Evolutionary conservation across 345 rosid genomes (phyloP).

Genomic region (Salix suchowensis): DNA sequence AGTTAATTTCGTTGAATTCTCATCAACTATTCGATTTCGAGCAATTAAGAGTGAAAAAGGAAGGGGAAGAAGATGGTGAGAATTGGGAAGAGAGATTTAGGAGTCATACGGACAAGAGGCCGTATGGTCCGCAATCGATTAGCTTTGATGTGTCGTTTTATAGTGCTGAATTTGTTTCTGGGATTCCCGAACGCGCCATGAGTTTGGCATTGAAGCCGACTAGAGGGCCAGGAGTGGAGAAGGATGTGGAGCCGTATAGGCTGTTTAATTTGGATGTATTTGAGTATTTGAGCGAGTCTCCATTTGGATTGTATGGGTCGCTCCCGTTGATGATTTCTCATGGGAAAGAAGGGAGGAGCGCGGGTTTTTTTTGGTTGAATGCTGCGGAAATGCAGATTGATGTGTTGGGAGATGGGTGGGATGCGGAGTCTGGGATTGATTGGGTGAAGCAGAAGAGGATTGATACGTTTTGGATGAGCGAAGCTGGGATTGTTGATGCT

Average conservation of each 20-base stretch:
- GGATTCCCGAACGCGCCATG: constrained; percentile 89
- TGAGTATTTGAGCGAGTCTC: constrained; percentile 81
- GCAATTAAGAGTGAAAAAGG: constrained; percentile 62
- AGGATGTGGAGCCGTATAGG: constrained; percentile 80
- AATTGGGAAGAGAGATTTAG: constrained; percentile 91
- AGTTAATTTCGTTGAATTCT: constrained; percentile 69
- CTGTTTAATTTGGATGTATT: constrained; percentile 91
- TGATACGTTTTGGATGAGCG: constrained; percentile 95
- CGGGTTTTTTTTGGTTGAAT: constrained; percentile 94
- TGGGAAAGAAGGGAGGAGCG: constrained; percentile 62
- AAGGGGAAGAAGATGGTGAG: constrained; percentile 29
- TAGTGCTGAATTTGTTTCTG: constrained; percentile 74
- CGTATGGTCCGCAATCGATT: constrained; percentile 86
- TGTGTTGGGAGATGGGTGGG: constrained; percentile 85
- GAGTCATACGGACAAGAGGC: constrained; percentile 74
- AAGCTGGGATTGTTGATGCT: constrained; percentile 92
- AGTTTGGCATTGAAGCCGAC: constrained; percentile 85
- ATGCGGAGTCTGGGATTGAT: constrained; percentile 63
- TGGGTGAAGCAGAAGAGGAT: constrained; percentile 55
- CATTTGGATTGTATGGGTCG: constrained; percentile 92
- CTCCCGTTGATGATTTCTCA: constrained; percentile 92
- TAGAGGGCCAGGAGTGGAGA: constrained; percentile 75
- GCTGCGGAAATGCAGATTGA: constrained; percentile 99
- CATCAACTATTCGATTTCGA: constrained; percentile 88
- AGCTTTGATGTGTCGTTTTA: constrained; percentile 93